phyloP scores from a whole-genome alignment of 2,329 filamentous ascomycete species.

The Zopfia rhizophila region DNA sequence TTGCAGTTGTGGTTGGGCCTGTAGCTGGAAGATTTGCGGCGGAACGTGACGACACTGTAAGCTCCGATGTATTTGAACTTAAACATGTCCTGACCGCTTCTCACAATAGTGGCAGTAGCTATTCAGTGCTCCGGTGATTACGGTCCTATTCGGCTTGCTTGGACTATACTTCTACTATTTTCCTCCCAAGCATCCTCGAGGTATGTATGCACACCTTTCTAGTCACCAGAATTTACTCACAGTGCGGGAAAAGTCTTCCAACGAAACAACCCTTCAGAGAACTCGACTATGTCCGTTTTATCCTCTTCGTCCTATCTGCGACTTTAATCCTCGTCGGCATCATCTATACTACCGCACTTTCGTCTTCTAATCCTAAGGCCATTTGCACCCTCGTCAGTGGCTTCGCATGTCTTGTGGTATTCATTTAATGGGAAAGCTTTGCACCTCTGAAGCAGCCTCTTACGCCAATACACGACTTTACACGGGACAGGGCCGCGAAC shows the following conservation, averaged over 20 bases:
- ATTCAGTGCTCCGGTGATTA: constrained; percentile 58
- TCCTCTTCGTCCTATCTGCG: constrained; percentile 42
- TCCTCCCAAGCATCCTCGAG: constrained; percentile 54
- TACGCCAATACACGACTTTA: constrained; percentile 59
- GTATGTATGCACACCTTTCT: constrained; percentile 3
- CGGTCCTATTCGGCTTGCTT: constrained; percentile 56
- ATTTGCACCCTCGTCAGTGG: constrained; percentile 45
- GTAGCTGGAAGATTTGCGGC: constrained; percentile 58
- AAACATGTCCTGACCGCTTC: neutral
- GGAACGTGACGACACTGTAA: constrained; percentile 39
- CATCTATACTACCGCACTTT: constrained; percentile 42
- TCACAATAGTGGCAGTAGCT: constrained; percentile 57
- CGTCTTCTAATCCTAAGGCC: constrained; percentile 37
- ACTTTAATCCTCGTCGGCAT: constrained; percentile 45
- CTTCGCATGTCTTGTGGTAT: constrained; percentile 40
- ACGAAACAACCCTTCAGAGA: constrained; percentile 35
- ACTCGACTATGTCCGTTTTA: constrained; percentile 44
- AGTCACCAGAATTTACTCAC: constrained; percentile 3
- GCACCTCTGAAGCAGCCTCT: constrained; percentile 42
- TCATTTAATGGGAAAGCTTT: constrained; percentile 46
- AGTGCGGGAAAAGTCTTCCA: constrained; percentile 30
- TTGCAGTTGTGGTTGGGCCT: constrained; percentile 59
- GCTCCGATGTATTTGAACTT: neutral
- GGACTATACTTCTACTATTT: constrained; percentile 56
- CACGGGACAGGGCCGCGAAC: constrained; percentile 57